A percentile compares a stretch with the other conserved stretches of the same genome.
These are phyloP conservation scores for Podospora pseudoanserina DNA, from an alignment of 495 filamentous ascomycete genomes.

Conservation along the genomic window DNA sequence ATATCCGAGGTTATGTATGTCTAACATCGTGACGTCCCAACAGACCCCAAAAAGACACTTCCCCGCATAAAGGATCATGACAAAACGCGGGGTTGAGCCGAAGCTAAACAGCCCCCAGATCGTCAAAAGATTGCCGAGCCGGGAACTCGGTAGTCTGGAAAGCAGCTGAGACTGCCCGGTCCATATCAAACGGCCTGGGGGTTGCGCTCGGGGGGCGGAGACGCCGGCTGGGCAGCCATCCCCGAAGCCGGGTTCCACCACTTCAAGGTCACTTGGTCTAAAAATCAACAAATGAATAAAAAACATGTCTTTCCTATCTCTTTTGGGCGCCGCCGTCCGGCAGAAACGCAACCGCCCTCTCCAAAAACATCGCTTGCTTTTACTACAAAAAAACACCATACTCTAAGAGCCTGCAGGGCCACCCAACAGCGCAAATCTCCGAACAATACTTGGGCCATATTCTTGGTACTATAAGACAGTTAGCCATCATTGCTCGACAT, in stretches of 20 bases:
- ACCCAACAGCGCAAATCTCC: slow-evolving; percentile 90
- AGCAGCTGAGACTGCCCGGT: not conserved
- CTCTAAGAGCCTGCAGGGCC: slow-evolving; percentile 70
- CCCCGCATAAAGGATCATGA: not conserved
- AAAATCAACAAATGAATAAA: not conserved
- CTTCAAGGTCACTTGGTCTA: not conserved
- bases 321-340: slow-evolving; percentile 20
- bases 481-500: slow-evolving; percentile 11
- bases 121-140: not conserved
- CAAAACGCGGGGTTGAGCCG: not conserved
- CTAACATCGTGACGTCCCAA: not conserved
- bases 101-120: not conserved
- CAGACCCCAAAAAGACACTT: not conserved
- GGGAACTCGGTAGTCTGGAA: not conserved
- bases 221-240: not conserved
- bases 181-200: not conserved
- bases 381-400: slow-evolving; percentile 13
- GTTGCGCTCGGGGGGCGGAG: not conserved
- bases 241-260: not conserved
- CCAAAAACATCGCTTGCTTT: slow-evolving; percentile 23
- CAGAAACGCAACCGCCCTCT: slow-evolving; percentile 17
- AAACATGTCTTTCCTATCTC: slow-evolving; percentile 16
- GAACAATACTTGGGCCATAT: slow-evolving; percentile 90
- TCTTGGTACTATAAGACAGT: slow-evolving; percentile 68
- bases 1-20: slow-evolving; percentile 13